Evolutionary conservation across 345 rosid genomes (phyloP).

Genomic region (Linum trigynum): DNA sequence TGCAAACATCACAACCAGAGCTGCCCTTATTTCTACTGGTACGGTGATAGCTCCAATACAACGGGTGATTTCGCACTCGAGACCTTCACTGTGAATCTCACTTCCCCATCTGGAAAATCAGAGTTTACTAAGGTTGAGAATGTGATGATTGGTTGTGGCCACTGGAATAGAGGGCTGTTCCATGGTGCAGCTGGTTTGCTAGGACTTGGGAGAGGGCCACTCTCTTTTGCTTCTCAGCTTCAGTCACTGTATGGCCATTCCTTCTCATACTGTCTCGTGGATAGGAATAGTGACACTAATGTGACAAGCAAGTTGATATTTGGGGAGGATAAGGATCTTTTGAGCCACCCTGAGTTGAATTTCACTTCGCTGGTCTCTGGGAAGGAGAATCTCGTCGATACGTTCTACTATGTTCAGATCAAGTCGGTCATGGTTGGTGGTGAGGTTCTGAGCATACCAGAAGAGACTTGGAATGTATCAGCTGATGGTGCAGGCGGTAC

Average conservation of each 20-base stretch:
- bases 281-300: slow-evolving; percentile 49
- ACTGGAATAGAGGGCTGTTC: slow-evolving; percentile 79
- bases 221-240: slow-evolving; percentile 79
- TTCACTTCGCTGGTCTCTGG: slow-evolving; percentile 60
- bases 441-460: slow-evolving; percentile 50
- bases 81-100: slow-evolving; percentile 70
- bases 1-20: slow-evolving; percentile 49
- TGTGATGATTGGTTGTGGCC: slow-evolving; percentile 89
- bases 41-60: slow-evolving; percentile 81
- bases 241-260: slow-evolving; percentile 70
- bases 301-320: slow-evolving; percentile 77
- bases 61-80: slow-evolving; percentile 79
- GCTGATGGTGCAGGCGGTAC: slow-evolving; percentile 67
- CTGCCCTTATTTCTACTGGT: slow-evolving; percentile 85
- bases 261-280: slow-evolving; percentile 82
- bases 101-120: slow-evolving; percentile 34
- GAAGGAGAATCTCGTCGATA: slow-evolving; percentile 46
- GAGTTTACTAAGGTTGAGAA: slow-evolving; percentile 47
- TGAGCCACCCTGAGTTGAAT: slow-evolving; percentile 48
- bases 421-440: slow-evolving; percentile 62
- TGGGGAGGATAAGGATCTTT: slow-evolving; percentile 58
- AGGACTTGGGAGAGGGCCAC: slow-evolving; percentile 85
- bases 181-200: slow-evolving; percentile 78
- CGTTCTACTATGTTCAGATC: slow-evolving; percentile 70
- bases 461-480: slow-evolving; percentile 57